Percentiles rank a stretch among this genome's conserved stretches.
Conservation (phyloP, 306 rosid species). For the Dalbergia cultrata region DNA sequence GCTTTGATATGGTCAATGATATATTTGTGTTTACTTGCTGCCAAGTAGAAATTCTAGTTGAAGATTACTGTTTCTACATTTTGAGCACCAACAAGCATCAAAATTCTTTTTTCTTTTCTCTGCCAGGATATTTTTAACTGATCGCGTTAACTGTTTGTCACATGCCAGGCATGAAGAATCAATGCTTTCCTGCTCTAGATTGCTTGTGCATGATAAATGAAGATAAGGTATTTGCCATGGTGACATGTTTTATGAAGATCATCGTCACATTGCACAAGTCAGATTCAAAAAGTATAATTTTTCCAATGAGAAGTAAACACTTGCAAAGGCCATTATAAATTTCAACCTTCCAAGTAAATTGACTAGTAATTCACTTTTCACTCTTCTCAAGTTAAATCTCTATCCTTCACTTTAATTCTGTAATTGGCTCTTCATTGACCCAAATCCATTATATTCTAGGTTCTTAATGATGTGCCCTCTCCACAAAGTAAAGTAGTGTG, state of each 20-base stretch:
- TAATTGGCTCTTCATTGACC: conserved; percentile 14
- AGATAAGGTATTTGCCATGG: conserved; percentile 35
- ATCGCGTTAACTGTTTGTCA: conserved; percentile 26
- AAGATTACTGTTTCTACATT: conserved; percentile 29
- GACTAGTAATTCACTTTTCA: conserved; percentile 17
- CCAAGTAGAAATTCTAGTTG: not conserved
- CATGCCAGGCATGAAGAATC: conserved; percentile 39
- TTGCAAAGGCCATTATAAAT: conserved; percentile 14
- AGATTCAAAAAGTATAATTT: not conserved
- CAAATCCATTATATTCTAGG: conserved; percentile 39
- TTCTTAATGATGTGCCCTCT: conserved; percentile 47
- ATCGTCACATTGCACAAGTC: conserved; percentile 22
- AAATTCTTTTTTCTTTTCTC: conserved; percentile 34
- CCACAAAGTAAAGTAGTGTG: conserved; percentile 54
- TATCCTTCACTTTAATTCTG: conserved; percentile 9
- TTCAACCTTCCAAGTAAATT: not conserved
- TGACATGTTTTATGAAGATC: conserved; percentile 29
- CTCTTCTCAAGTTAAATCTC: conserved; percentile 4
- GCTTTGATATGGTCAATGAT: conserved; percentile 24
- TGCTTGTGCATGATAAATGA: conserved; percentile 36
- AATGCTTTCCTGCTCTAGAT: conserved; percentile 36
- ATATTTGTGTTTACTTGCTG: not conserved
- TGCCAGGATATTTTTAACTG: conserved; percentile 34
- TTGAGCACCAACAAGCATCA: conserved; percentile 41
- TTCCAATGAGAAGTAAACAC: not conserved